Evolutionary conservation across 2,329 filamentous ascomycete species (phyloP).

Genomic region (Exophiala phaeomuriformis): DNA sequence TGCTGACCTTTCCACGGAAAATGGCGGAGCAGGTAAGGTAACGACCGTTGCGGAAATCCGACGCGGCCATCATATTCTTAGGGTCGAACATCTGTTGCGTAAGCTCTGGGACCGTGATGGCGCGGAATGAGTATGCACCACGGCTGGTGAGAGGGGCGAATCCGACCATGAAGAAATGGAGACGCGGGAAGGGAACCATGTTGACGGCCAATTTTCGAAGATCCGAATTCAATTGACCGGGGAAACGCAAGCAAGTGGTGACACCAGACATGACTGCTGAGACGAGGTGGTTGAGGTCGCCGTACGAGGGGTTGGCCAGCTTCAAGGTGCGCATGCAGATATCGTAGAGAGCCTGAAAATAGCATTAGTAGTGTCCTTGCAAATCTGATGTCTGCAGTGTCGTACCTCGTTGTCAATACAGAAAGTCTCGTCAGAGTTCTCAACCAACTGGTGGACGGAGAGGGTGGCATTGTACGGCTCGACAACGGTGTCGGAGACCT

Average conservation of each 20-base stretch:
- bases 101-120: constrained; percentile 93
- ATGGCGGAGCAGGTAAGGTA: constrained; percentile 99
- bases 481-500: constrained; percentile 99
- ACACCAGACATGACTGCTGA: constrained; percentile 99
- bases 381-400: neutral
- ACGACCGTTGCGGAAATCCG: constrained; percentile 98
- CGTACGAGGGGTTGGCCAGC: constrained; percentile 96
- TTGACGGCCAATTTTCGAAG: constrained; percentile 99
- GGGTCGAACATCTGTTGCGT: constrained; percentile 99
- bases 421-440: constrained; percentile 99
- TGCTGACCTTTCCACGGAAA: constrained; percentile 99
- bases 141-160: constrained; percentile 96
- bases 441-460: constrained; percentile 96
- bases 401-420: constrained; percentile 96
- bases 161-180: constrained; percentile 99
- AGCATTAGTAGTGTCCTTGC: constrained; percentile 16
- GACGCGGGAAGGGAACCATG: constrained; percentile 99
- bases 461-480: constrained; percentile 99
- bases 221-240: constrained; percentile 99
- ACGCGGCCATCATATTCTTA: constrained; percentile 99
- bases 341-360: constrained; percentile 76
- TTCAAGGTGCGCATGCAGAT: constrained; percentile 99
- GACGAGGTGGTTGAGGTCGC: constrained; percentile 98
- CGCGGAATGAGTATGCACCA: constrained; percentile 89
- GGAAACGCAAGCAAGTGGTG: constrained; percentile 97